Evolutionary conservation across 441 rosid genomes (phyloP), one percentile per base, ranked within the genome.

Genomic region (Rhodomyrtus psidioides): DNA sequence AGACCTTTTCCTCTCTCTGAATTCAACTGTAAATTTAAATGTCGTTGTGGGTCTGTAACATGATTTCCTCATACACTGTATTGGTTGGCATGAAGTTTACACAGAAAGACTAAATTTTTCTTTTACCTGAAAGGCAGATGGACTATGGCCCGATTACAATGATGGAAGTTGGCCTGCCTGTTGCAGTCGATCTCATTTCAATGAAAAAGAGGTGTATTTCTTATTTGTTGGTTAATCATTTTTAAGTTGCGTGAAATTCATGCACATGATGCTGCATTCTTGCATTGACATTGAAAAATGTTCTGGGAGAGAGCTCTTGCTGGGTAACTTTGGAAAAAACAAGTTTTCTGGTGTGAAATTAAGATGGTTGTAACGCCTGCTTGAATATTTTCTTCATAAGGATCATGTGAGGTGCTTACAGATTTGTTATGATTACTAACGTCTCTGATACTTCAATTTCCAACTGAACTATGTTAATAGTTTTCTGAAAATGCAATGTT

Each of bases 161-260:
- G 98, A 97, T 85, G 99, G 98, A 87, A 92, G 93, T 30, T 97
- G 96, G 95, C 98, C 99, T 89, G 91, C 98, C 10, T 97, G 99
- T 88, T 97, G 99, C 89, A 88, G 59, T 27, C 87, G 89, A 82
- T 88, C 94, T 57, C 53, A 86, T 70, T 96, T 96, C 54, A 87
- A 96, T 24, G 93, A 94, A 86, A 94, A 92, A 57, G 95, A 95
- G 98, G 99, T 95, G 82, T 81, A 53, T 84, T 85, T 84, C 57
- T 34, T 30, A 53, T 53, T 65, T 46, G 59, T 65, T 53, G 23
- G 81, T 82, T 83, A 81, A 76, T 53, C 79, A 39, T 39, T 39
- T 70, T 39, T 39, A 70, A 39, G 79, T n/a, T 10, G n/a, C 49
- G 10, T 21, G 76, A 30, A 65, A 30, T 19, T 34, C 23, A 65